These are phyloP conservation scores for Plasmodium sp. DNA, from an alignment of 169 alveolate genomes.

Conservation along the genomic window DNA sequence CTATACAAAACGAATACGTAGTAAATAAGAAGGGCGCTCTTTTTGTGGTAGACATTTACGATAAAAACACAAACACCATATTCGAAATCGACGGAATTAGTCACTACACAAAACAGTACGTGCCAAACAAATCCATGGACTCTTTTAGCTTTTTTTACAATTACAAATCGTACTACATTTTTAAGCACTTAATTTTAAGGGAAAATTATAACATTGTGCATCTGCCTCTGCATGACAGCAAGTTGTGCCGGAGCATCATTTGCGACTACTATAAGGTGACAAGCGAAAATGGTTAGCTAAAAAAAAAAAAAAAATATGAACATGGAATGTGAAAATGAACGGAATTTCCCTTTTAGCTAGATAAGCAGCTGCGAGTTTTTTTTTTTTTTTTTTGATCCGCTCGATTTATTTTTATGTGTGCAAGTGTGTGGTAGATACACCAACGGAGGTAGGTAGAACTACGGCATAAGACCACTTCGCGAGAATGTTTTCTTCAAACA, in stretches of 20 bases:
- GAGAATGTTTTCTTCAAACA: not conserved
- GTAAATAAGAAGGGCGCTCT: slow-evolving; percentile 23
- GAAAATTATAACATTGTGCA: slow-evolving; percentile 41
- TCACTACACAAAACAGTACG: slow-evolving; percentile 62
- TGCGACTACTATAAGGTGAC: not conserved
- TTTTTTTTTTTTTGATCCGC: not conserved
- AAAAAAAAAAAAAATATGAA: slow-evolving; percentile 1
- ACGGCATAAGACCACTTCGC: not conserved
- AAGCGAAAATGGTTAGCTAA: not conserved
- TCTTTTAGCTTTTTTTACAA: slow-evolving; percentile 31
- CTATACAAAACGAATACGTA: slow-evolving; percentile 54
- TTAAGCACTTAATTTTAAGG: slow-evolving; percentile 57
- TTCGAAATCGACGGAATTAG: slow-evolving; percentile 66
- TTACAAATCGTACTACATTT: slow-evolving; percentile 65
- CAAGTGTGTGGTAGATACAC: not conserved
- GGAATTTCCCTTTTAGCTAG: not conserved
- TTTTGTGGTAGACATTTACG: slow-evolving; percentile 71
- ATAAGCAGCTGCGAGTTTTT: not conserved
- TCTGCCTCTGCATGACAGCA: slow-evolving; percentile 41
- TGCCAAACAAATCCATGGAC: not conserved
- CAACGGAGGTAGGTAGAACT: not conserved
- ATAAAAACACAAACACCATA: slow-evolving; percentile 59
- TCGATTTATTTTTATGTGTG: not conserved
- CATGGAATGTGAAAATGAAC: not conserved
- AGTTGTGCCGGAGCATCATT: slow-evolving; percentile 42